Evolutionary conservation across 169 alveolate genomes (phyloP), one percentile per base, ranked within the genome.

Genomic region (Plasmodium gallinaceum): DNA sequence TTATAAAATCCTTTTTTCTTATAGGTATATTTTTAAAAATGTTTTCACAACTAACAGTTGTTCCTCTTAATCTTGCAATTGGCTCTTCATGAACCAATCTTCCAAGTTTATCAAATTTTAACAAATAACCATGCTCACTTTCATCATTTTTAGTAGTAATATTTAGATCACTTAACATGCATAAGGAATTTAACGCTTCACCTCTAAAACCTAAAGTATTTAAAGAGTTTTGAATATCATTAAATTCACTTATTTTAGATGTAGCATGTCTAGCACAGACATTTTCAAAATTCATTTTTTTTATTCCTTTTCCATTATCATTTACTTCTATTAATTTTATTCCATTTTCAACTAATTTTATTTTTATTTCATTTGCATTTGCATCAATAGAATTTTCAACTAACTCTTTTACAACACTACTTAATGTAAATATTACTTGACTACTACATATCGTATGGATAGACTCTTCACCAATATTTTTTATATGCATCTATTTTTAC

Each of bases 341-440:
- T 7, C 99, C 99, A 74, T 91, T 88, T 68, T 97, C 97, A 22
- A 93, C 85, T 46, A 98, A 88, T 42, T 94, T 94, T 18, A 98
- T 93, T 42, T 95, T 98, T 32, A 98, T 96, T 16, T 92, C 91
- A 7, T 95, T 95, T 3, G 98, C 94, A 37, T 93, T 93, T 0
- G 99, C 99, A 94, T 98, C 99, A 22, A 98, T 75, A 52, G 98
- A 86, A 78, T 98, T 98, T 83, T 98, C 99, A 6, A 98, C 97
- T 26, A 98, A 94, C 78, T 98, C 99, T 74, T 98, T 97, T 42
- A 97, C 96, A 5, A 94, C 95, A 62, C 95, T 86, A 39, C 91
- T 93, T 1, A 76, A 51, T 7, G 89, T 76, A 57, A 76, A 76
- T 65, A 76, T 65, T 26, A 76, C 89, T 37, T 76, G 89, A 58